phyloP scores from a whole-genome alignment of 73 alveolate species.

The Blepharisma stoltei region DNA sequence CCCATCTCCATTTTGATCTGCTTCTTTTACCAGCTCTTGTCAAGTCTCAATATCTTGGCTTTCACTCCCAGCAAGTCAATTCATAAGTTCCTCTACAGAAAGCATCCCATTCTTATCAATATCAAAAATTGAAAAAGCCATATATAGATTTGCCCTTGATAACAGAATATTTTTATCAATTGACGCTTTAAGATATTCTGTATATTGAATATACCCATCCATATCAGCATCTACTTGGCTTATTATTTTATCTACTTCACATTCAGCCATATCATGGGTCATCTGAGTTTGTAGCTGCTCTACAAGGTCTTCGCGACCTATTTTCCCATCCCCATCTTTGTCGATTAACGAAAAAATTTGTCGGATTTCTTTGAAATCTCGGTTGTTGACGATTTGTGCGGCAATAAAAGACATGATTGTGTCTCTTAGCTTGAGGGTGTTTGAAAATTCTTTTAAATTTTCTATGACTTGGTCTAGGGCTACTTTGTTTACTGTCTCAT shows the following conservation, averaged over 20 bases:
- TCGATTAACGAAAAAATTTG: neutral
- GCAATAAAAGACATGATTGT: slow-evolving; percentile 13
- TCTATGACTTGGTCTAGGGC: neutral
- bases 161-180: neutral
- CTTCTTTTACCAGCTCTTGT: neutral
- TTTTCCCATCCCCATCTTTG: neutral
- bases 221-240: slow-evolving; percentile 9
- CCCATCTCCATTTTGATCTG: slow-evolving; percentile 19
- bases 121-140: slow-evolving; percentile 17
- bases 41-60: neutral
- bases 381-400: neutral
- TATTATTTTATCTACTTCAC: neutral
- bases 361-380: neutral
- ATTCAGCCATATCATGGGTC: neutral
- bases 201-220: neutral
- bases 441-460: neutral
- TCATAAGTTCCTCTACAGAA: slow-evolving; percentile 13
- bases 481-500: neutral
- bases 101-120: neutral
- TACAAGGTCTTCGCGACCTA: neutral
- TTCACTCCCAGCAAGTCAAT: neutral
- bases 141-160: neutral
- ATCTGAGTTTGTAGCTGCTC: neutral
- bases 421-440: neutral
- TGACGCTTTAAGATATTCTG: neutral